Conservation (phyloP, 2,329 filamentous ascomycete species). For the Ascochyta koolunga region DNA sequence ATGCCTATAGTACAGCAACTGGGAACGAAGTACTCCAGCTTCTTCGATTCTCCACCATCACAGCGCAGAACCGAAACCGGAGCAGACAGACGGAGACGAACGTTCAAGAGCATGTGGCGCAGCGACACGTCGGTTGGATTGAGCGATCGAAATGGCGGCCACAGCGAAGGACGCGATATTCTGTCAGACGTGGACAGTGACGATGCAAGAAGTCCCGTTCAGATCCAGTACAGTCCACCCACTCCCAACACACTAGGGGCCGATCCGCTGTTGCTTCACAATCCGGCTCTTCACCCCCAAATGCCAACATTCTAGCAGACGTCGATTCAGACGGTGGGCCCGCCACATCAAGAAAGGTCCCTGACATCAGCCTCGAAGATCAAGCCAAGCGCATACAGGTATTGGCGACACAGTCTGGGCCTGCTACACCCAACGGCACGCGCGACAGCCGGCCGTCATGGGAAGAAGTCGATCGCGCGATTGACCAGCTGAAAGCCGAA, state of each 20-base stretch:
- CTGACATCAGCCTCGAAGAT: slow-evolving; percentile 25
- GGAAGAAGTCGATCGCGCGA: slow-evolving; percentile 46
- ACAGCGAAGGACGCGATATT: slow-evolving; percentile 22
- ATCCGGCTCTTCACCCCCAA: slow-evolving; percentile 12
- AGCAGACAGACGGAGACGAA: slow-evolving; percentile 35
- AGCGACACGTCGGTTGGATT: slow-evolving; percentile 40
- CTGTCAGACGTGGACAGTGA: slow-evolving; percentile 43
- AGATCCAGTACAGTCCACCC: slow-evolving; percentile 42
- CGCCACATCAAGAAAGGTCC: slow-evolving; percentile 11
- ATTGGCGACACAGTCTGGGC: slow-evolving; percentile 51
- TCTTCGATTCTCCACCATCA: slow-evolving; percentile 46
- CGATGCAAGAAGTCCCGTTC: slow-evolving; percentile 38
- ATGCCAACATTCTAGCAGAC: slow-evolving; percentile 22
- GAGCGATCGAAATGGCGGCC: slow-evolving; percentile 40
- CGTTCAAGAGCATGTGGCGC: slow-evolving; percentile 43
- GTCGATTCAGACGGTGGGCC: slow-evolving; percentile 12
- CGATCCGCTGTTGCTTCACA: slow-evolving; percentile 5
- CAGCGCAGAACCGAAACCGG: slow-evolving; percentile 36
- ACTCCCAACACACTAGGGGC: slow-evolving; percentile 37
- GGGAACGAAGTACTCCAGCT: slow-evolving; percentile 41
- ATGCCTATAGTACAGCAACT: slow-evolving; percentile 55
- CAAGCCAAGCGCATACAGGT: slow-evolving; percentile 38
- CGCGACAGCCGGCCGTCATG: slow-evolving; percentile 46
- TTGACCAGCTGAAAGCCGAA: slow-evolving; percentile 41
- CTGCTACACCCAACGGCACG: slow-evolving; percentile 52